Percentiles rank a stretch among this genome's conserved stretches.
Conservation (phyloP, 2,329 filamentous ascomycete species). For the Aspergillus puulaauensis region DNA sequence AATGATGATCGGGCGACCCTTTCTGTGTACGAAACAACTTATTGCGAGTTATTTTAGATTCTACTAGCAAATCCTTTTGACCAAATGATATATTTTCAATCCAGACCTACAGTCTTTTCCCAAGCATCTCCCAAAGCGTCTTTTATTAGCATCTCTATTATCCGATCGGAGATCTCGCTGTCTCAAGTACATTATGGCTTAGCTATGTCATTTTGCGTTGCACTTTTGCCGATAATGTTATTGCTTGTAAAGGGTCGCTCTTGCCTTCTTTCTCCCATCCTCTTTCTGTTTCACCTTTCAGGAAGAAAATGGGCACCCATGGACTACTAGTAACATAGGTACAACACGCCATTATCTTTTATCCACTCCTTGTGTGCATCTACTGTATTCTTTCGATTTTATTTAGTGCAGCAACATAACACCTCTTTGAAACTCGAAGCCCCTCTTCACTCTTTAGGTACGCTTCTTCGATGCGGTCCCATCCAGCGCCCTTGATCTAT, state of each 20-base stretch:
- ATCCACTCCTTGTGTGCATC: not conserved
- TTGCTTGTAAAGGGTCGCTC: not conserved
- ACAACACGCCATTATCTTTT: not conserved
- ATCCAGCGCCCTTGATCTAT: not conserved
- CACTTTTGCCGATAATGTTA: too few species aligned
- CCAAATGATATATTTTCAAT: conserved; percentile 16
- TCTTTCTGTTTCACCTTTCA: not conserved
- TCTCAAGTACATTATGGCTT: too few species aligned
- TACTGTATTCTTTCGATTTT: too few species aligned
- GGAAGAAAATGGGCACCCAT: too few species aligned
- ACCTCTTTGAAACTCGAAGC: not conserved
- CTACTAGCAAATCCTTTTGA: conserved; percentile 21
- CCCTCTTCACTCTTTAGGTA: not conserved
- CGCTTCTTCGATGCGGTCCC: not conserved
- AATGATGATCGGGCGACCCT: conserved; percentile 37
- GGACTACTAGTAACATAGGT: not conserved
- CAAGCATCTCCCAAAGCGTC: too few species aligned
- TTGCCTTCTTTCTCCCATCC: not conserved
- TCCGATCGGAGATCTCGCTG: too few species aligned
- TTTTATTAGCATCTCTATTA: too few species aligned
- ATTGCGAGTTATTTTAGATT: conserved; percentile 16
- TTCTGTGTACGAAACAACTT: conserved; percentile 13
- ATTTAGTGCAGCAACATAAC: not conserved
- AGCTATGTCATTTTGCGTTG: too few species aligned
- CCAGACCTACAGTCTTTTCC: not conserved